Percentiles rank a stretch among this genome's conserved stretches.
Conservation (phyloP, 768 basidiomycete species). For the Tylopilus intermedius region DNA sequence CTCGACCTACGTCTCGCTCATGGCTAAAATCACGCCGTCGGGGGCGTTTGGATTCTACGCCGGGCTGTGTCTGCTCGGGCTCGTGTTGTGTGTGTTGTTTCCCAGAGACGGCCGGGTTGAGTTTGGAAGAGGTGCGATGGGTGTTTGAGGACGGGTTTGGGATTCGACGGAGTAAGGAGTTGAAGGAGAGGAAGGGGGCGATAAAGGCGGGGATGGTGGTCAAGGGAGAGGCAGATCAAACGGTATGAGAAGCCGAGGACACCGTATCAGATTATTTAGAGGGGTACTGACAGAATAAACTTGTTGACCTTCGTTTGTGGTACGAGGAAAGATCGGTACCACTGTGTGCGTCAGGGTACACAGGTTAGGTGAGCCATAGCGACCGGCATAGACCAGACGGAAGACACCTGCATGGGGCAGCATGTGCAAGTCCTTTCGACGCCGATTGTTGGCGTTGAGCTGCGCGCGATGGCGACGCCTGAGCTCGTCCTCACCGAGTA, state of each 20-base stretch:
- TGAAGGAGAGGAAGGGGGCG: conserved; percentile 30
- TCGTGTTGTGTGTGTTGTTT: conserved; percentile 51
- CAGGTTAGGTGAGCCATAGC: too few relatives aligned
- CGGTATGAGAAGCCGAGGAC: background rate
- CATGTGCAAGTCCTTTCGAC: conserved; percentile 73
- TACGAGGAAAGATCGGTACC: too few relatives aligned
- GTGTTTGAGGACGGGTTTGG: conserved; percentile 61
- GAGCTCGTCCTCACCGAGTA: conserved; percentile 43
- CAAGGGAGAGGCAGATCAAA: background rate
- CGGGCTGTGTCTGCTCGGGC: conserved; percentile 60
- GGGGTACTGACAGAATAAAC: too few relatives aligned
- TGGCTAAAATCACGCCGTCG: conserved; percentile 57
- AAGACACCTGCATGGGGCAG: conserved; percentile 48
- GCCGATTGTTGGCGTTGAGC: conserved; percentile 57
- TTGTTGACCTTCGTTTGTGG: too few relatives aligned
- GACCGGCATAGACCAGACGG: too few relatives aligned
- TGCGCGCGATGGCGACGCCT: conserved; percentile 15
- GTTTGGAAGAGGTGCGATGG: conserved; percentile 37
- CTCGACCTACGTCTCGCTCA: conserved; percentile 75
- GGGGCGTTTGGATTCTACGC: conserved; percentile 71
- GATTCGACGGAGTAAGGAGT: conserved; percentile 48
- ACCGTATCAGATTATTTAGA: too few relatives aligned
- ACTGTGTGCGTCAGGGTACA: too few relatives aligned
- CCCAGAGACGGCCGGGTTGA: conserved; percentile 76
- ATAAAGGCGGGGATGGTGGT: background rate